phyloP scores from a whole-genome alignment of 2,329 filamentous ascomycete species.

The Cercospora citrullina region DNA sequence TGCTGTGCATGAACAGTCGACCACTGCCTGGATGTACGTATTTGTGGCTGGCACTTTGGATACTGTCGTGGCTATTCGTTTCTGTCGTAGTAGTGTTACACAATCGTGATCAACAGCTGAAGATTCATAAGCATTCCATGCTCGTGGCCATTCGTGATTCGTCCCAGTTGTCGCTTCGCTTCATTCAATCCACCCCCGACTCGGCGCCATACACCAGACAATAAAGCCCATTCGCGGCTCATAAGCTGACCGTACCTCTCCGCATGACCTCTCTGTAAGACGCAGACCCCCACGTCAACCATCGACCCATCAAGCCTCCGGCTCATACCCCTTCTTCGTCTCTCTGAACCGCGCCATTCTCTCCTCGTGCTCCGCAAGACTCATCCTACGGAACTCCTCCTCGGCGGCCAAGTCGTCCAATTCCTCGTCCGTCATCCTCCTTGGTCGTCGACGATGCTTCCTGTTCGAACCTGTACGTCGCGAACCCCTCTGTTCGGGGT shows the following conservation, averaged over 20 bases:
- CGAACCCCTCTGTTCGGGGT: conserved; percentile 10
- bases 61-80: too few species aligned
- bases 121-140: background rate
- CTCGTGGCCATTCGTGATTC: background rate
- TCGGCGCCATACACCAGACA: background rate
- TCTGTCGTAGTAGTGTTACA: background rate
- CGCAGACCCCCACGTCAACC: background rate
- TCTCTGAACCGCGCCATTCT: conserved; percentile 6
- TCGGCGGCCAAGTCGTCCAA: conserved; percentile 5
- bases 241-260: background rate
- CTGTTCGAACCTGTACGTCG: conserved; percentile 7
- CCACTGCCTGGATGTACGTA: too few species aligned
- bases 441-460: conserved; percentile 3
- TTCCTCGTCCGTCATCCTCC: conserved; percentile 9
- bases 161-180: background rate
- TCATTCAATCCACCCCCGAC: background rate
- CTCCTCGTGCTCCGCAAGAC: conserved; percentile 1
- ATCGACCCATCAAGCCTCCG: background rate
- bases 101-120: background rate
- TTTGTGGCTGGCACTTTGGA: too few species aligned
- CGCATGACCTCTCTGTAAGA: background rate
- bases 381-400: background rate
- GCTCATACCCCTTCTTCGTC: conserved; percentile 7
- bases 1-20: too few species aligned
- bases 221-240: background rate